phyloP scores from a whole-genome alignment of 2,329 filamentous ascomycete genomes.

The Sporothrix schenckii region DNA sequence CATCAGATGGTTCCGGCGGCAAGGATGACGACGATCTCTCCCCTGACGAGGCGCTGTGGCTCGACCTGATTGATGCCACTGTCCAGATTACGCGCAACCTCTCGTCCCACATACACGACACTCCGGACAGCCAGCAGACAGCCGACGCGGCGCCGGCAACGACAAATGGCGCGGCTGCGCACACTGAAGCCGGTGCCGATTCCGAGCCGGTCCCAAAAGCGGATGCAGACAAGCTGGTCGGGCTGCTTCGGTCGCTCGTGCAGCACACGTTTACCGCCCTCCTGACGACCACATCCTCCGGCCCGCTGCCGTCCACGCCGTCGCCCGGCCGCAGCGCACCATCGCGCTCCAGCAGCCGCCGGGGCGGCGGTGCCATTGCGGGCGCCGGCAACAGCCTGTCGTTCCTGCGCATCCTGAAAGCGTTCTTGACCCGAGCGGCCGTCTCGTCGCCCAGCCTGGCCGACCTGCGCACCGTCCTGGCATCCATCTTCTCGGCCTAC shows the following conservation, averaged over 20 bases:
- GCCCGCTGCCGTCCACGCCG: constrained; percentile 1
- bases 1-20: constrained; percentile 55
- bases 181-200: not conserved
- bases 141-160: constrained; percentile 15
- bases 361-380: constrained; percentile 44
- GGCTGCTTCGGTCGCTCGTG: constrained; percentile 74
- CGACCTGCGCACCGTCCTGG: constrained; percentile 80
- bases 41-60: constrained; percentile 61
- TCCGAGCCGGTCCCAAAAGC: not conserved
- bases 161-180: not conserved
- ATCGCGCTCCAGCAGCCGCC: constrained; percentile 7
- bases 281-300: constrained; percentile 54
- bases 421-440: constrained; percentile 83
- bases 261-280: constrained; percentile 90
- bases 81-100: constrained; percentile 67
- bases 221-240: constrained; percentile 64
- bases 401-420: constrained; percentile 85
- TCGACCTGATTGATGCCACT: constrained; percentile 62
- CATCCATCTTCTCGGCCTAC: constrained; percentile 92
- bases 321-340: not conserved
- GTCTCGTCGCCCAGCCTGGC: constrained; percentile 81
- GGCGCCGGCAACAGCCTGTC: constrained; percentile 62
- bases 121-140: constrained; percentile 35
- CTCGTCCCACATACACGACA: constrained; percentile 56
- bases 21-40: constrained; percentile 53